Evolutionary conservation across 1,284 basidiomycete genomes (phyloP).

Genomic region (Leccinum fallax): DNA sequence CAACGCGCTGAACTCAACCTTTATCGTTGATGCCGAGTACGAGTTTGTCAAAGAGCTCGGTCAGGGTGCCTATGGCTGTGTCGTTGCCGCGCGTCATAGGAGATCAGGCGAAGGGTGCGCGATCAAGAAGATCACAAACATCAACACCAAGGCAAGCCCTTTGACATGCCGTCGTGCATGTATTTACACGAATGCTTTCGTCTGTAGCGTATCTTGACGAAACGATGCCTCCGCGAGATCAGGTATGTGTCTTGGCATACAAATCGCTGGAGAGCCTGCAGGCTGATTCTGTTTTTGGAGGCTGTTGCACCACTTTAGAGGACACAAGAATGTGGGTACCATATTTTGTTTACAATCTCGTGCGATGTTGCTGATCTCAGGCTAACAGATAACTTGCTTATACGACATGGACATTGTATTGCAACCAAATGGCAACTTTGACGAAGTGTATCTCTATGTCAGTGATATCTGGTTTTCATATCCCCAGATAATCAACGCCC

Average conservation of each 20-base stretch:
- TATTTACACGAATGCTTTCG: constrained; percentile 7
- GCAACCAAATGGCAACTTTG: constrained; percentile 85
- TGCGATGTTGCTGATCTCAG: constrained; percentile 8
- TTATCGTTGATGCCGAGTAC: constrained; percentile 90
- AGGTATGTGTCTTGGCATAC: constrained; percentile 53
- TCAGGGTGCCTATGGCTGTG: constrained; percentile 92
- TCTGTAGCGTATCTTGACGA: constrained; percentile 85
- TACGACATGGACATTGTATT: constrained; percentile 98
- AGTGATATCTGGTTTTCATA: constrained; percentile 31
- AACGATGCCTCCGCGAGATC: constrained; percentile 92
- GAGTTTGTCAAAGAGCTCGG: constrained; percentile 94
- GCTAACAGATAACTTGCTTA: constrained; percentile 77
- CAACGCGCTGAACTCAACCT: constrained; percentile 79
- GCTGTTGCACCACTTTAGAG: constrained; percentile 92
- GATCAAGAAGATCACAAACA: constrained; percentile 97
- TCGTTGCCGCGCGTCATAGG: constrained; percentile 84
- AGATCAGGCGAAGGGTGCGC: constrained; percentile 88
- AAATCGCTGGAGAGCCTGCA: not conserved
- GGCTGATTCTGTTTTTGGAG: constrained; percentile 41
- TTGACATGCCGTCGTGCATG: not conserved
- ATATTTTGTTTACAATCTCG: constrained; percentile 14
- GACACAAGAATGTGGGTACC: constrained; percentile 87
- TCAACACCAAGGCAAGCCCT: constrained; percentile 84
- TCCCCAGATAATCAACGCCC: not conserved
- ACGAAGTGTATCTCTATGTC: constrained; percentile 94